Evolutionary conservation across 2,329 filamentous ascomycete genomes (phyloP).

Genomic region (Aspergillus persii): DNA sequence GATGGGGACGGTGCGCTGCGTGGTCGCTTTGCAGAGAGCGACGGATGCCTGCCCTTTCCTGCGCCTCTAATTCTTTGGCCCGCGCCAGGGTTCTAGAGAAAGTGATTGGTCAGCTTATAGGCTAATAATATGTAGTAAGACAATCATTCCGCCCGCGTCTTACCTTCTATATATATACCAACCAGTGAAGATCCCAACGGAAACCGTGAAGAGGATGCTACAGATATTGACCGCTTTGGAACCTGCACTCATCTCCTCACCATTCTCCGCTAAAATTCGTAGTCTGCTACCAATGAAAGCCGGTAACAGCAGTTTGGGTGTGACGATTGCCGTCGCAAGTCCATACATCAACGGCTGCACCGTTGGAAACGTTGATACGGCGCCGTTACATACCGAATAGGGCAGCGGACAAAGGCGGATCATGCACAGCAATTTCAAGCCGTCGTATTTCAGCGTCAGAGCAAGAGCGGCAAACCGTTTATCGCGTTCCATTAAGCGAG

Average conservation of each 20-base stretch:
- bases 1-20: constrained; percentile 33
- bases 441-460: constrained; percentile 85
- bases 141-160: constrained; percentile 9
- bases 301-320: constrained; percentile 85
- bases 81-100: constrained; percentile 45
- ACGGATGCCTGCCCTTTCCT: constrained; percentile 43
- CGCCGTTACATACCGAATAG: constrained; percentile 90
- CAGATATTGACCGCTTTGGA: constrained; percentile 82
- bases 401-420: constrained; percentile 90
- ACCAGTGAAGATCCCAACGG: constrained; percentile 72
- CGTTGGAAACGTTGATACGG: constrained; percentile 88
- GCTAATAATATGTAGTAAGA: background rate
- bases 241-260: constrained; percentile 74
- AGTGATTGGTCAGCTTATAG: constrained; percentile 5
- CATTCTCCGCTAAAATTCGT: constrained; percentile 76
- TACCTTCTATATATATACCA: constrained; percentile 76
- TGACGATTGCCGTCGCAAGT: constrained; percentile 75
- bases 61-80: constrained; percentile 48
- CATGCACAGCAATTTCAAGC: constrained; percentile 82
- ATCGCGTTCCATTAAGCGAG: constrained; percentile 76
- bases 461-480: constrained; percentile 84
- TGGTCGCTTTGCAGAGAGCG: constrained; percentile 36
- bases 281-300: constrained; percentile 87
- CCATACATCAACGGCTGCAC: constrained; percentile 75
- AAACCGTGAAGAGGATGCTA: constrained; percentile 69